A percentile compares a stretch with the other conserved stretches of the same genome.
phyloP scores from a whole-genome alignment of 495 filamentous ascomycete species.

The Copromyces sp. region DNA sequence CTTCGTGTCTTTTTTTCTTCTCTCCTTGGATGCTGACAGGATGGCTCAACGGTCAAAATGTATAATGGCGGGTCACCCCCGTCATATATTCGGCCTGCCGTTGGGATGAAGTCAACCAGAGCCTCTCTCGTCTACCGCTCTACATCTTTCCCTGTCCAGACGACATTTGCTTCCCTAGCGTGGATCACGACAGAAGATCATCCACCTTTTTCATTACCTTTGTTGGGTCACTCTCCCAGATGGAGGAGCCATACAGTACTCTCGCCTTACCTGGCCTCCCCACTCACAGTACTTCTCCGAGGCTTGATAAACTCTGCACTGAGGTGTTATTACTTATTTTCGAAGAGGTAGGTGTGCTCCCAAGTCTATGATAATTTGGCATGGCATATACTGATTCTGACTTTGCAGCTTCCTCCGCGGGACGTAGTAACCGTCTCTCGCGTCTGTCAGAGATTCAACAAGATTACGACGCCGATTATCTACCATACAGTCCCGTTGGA shows the following conservation, averaged over 20 bases:
- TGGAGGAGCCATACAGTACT: neutral
- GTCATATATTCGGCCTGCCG: neutral
- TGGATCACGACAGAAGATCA: neutral
- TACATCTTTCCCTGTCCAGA: neutral
- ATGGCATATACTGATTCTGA: neutral
- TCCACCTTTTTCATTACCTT: neutral
- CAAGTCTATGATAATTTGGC: neutral
- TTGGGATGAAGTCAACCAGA: neutral
- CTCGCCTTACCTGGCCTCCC: neutral
- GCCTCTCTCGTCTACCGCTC: neutral
- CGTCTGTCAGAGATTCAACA: slow-evolving; percentile 13
- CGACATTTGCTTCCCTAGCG: neutral
- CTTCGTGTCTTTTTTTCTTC: neutral
- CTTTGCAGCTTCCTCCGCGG: neutral
- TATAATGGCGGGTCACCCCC: neutral
- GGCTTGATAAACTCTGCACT: slow-evolving; percentile 13
- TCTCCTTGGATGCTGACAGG: neutral
- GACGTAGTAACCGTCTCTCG: neutral
- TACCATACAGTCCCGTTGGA: slow-evolving; percentile 18
- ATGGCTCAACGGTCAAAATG: neutral
- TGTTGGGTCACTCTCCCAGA: neutral
- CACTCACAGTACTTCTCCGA: neutral
- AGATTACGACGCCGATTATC: slow-evolving; percentile 16
- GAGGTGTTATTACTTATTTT: slow-evolving; percentile 20
- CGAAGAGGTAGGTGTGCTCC: slow-evolving; percentile 11